Evolutionary conservation across 345 rosid genomes (phyloP).

Genomic region (Turritis glabra): DNA sequence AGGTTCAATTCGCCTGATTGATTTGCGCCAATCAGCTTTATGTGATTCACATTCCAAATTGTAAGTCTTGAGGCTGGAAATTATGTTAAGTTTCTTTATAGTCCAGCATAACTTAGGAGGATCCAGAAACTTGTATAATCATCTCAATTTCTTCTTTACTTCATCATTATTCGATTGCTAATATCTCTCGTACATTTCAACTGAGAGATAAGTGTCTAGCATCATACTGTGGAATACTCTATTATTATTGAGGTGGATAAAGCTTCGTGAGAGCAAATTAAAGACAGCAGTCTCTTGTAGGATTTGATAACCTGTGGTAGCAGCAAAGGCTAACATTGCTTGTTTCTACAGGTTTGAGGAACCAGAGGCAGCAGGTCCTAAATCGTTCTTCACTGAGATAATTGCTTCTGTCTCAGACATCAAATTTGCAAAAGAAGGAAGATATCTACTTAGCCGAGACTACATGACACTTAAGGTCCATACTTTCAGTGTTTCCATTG

Average conservation of each 20-base stretch:
- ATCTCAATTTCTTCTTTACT: not conserved
- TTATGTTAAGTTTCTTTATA: not conserved
- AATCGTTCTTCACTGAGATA: constrained; percentile 95
- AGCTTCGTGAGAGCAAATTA: not conserved
- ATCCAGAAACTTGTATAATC: not conserved
- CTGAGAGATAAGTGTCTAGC: constrained; percentile 11
- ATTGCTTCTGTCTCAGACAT: constrained; percentile 97
- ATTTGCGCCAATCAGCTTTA: constrained; percentile 96
- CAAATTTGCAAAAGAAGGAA: constrained; percentile 86
- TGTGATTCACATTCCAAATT: constrained; percentile 93
- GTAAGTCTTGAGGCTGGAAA: constrained; percentile 48
- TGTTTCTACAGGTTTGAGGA: constrained; percentile 72
- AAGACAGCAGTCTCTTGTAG: not conserved
- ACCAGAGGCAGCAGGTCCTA: constrained; percentile 69
- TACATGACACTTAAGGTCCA: constrained; percentile 95
- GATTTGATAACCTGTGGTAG: not conserved
- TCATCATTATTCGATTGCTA: not conserved
- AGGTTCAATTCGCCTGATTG: constrained; percentile 95
- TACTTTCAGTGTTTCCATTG: not conserved
- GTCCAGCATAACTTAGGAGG: not conserved
- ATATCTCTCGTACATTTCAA: not conserved
- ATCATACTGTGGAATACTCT: not conserved
- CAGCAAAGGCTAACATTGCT: constrained; percentile 23
- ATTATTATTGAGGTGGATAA: not conserved
- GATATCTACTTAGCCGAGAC: constrained; percentile 89